Conservation (phyloP, 345 rosid species). For the Aquilaria malaccensis region DNA sequence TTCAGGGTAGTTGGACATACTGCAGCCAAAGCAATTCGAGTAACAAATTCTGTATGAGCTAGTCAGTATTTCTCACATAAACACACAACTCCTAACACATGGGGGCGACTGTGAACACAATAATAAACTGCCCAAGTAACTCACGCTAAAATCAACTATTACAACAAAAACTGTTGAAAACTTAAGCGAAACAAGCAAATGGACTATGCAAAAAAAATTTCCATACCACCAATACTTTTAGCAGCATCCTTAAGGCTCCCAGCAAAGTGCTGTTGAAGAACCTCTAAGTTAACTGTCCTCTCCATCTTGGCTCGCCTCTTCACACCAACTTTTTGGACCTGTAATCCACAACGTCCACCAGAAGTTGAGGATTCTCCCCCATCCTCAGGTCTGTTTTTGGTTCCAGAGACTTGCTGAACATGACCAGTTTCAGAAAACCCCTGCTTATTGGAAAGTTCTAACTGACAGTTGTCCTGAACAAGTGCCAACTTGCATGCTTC, state of each 20-base stretch:
- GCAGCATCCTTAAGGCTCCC: conserved; percentile 99
- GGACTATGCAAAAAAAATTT: conserved; percentile 3
- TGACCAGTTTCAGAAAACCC: conserved; percentile 31
- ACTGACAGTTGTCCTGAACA: conserved; percentile 31
- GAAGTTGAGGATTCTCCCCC: conserved; percentile 26
- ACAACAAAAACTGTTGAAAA: conserved; percentile 1
- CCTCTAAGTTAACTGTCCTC: conserved; percentile 80
- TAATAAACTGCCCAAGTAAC: neutral
- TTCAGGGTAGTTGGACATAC: conserved; percentile 97
- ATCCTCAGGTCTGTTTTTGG: conserved; percentile 23
- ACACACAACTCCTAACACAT: neutral
- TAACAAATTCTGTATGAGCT: conserved; percentile 13
- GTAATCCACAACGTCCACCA: conserved; percentile 22
- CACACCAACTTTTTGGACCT: conserved; percentile 43
- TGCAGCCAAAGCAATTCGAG: conserved; percentile 32
- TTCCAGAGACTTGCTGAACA: conserved; percentile 26
- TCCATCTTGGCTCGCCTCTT: conserved; percentile 69
- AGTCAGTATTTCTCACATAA: neutral
- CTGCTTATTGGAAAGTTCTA: conserved; percentile 24
- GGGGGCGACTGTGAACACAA: neutral
- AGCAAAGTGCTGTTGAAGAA: conserved; percentile 78
- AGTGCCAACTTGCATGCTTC: conserved; percentile 52
- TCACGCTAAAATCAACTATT: neutral
- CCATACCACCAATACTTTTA: conserved; percentile 85
- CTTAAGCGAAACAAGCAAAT: neutral